phyloP scores from a whole-genome alignment of 78 protist genomes.

The Tieghemostelium lacteum region DNA sequence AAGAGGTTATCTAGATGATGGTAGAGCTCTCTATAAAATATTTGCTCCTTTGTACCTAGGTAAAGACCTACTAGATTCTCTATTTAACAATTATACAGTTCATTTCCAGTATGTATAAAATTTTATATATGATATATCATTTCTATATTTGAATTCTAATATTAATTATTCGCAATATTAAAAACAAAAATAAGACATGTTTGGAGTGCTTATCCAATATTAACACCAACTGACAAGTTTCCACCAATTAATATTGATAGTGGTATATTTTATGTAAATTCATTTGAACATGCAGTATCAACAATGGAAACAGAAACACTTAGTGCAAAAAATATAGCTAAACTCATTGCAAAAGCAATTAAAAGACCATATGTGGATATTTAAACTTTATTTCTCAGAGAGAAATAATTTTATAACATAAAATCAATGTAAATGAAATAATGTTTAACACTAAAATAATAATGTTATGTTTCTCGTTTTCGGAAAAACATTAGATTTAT shows the following conservation, averaged over 20 bases:
- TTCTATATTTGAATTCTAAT: too few relatives aligned
- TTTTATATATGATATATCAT: background rate
- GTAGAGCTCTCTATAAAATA: conserved; percentile 1
- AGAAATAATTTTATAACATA: too few relatives aligned
- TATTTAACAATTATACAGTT: conserved; percentile 22
- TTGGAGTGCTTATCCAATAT: conserved; percentile 35
- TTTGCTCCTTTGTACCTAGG: background rate
- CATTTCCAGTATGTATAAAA: background rate
- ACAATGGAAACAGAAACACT: conserved; percentile 1
- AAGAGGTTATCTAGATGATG: conserved; percentile 23
- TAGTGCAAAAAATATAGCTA: conserved; percentile 29
- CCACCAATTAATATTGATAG: conserved; percentile 34
- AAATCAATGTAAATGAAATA: too few relatives aligned
- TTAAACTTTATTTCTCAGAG: too few relatives aligned
- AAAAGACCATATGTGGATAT: background rate
- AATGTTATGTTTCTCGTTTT: too few relatives aligned
- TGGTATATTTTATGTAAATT: background rate
- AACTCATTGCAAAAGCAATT: conserved; percentile 4
- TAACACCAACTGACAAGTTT: background rate
- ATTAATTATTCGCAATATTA: background rate
- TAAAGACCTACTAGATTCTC: background rate
- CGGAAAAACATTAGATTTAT: too few relatives aligned
- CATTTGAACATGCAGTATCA: background rate
- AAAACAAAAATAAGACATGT: background rate
- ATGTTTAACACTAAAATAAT: too few relatives aligned